A percentile compares a stretch with the other conserved stretches of the same genome.
Conservation (phyloP, 2,329 filamentous ascomycete species). For the Erysiphe pulchra region DNA sequence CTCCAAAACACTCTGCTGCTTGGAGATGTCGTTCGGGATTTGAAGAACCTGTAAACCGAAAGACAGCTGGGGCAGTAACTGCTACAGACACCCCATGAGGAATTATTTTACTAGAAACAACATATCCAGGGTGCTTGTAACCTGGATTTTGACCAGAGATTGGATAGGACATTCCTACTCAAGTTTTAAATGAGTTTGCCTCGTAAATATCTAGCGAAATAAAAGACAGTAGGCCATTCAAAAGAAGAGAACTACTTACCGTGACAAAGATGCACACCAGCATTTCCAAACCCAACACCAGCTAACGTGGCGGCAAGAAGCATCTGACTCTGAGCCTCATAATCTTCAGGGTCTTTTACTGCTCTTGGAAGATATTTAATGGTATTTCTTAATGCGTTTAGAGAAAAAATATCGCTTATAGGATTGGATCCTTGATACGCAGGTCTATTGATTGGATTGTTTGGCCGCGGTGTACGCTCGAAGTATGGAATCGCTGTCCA, state of each 20-base stretch:
- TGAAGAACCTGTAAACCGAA: slow-evolving; percentile 72
- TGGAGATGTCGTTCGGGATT: slow-evolving; percentile 81
- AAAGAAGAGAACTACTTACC: slow-evolving; percentile 13
- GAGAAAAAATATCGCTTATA: slow-evolving; percentile 89
- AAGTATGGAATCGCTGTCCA: slow-evolving; percentile 95
- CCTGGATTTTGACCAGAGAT: slow-evolving; percentile 87
- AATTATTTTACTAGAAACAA: slow-evolving; percentile 52
- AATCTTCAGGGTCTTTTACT: slow-evolving; percentile 67
- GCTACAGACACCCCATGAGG: slow-evolving; percentile 91
- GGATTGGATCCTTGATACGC: slow-evolving; percentile 96
- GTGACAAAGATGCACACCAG: slow-evolving; percentile 73
- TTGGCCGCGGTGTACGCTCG: slow-evolving; percentile 58
- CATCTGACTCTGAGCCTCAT: slow-evolving; percentile 88
- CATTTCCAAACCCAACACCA: slow-evolving; percentile 91
- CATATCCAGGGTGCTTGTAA: slow-evolving; percentile 75
- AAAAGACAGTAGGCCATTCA: background rate
- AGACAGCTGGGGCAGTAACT: slow-evolving; percentile 79
- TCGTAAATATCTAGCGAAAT: background rate
- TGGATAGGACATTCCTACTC: slow-evolving; percentile 73
- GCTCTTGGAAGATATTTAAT: slow-evolving; percentile 82
- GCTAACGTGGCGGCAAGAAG: slow-evolving; percentile 80
- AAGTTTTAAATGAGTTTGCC: background rate
- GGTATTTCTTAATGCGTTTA: slow-evolving; percentile 59
- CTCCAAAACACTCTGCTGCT: slow-evolving; percentile 74
- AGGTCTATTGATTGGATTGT: slow-evolving; percentile 72